Evolutionary conservation across 2,329 filamentous ascomycete species (phyloP).

Genomic region (Cercospora sp.): DNA sequence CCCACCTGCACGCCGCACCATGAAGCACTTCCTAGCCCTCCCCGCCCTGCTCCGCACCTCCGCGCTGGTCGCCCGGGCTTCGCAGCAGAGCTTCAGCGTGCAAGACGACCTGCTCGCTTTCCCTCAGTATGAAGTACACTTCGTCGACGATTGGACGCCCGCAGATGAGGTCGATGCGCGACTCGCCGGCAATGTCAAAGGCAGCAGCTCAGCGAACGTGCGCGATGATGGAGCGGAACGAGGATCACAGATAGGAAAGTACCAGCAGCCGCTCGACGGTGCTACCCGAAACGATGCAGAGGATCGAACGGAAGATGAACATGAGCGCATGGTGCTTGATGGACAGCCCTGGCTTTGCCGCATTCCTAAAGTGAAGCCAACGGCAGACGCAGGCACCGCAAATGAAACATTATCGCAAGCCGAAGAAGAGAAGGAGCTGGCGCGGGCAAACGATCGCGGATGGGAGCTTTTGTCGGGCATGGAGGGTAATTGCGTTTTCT

Average conservation of each 20-base stretch:
- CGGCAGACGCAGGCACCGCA: conserved; percentile 27
- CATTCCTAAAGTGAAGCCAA: conserved; percentile 68
- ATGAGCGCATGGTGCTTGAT: conserved; percentile 73
- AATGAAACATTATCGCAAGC: conserved; percentile 46
- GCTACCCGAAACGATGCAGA: conserved; percentile 12
- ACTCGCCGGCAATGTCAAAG: conserved; percentile 44
- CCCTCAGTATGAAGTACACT: conserved; percentile 79
- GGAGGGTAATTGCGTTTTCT: conserved; percentile 79
- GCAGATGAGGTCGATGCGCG: conserved; percentile 67
- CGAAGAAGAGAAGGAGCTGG: conserved; percentile 78
- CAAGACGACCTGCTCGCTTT: conserved; percentile 84
- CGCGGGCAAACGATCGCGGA: conserved; percentile 72
- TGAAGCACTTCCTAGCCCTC: conserved; percentile 52
- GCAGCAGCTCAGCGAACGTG: background rate
- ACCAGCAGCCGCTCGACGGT: conserved; percentile 21
- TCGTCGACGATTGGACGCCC: conserved; percentile 65
- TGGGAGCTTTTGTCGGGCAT: conserved; percentile 78
- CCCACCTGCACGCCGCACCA: conserved; percentile 24
- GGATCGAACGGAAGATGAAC: conserved; percentile 41
- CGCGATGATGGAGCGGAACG: conserved; percentile 4
- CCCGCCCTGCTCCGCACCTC: conserved; percentile 50
- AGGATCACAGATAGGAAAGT: conserved; percentile 26
- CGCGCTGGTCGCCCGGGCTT: conserved; percentile 45
- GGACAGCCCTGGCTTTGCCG: conserved; percentile 78
- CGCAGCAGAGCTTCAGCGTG: conserved; percentile 71